Evolutionary conservation across 306 rosid genomes (phyloP).

Genomic region (Luffa aegyptiaca): DNA sequence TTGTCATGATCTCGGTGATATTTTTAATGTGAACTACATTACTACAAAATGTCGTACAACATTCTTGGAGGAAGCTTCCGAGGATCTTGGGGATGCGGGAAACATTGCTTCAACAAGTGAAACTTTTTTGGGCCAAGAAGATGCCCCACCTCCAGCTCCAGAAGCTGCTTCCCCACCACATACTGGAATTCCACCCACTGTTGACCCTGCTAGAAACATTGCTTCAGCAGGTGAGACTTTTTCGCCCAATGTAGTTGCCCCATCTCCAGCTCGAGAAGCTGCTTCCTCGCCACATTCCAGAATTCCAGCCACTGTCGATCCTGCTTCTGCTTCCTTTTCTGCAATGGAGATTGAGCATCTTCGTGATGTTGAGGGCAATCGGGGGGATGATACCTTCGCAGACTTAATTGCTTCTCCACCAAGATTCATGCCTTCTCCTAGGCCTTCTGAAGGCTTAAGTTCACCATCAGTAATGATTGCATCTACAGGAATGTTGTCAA

Average conservation of each 20-base stretch:
- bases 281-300: neutral
- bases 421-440: slow-evolving; percentile 17
- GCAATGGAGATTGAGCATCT: slow-evolving; percentile 24
- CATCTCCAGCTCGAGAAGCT: slow-evolving; percentile 18
- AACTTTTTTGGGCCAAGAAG: slow-evolving; percentile 15
- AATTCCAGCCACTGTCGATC: slow-evolving; percentile 18
- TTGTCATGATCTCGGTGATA: slow-evolving; percentile 37
- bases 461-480: slow-evolving; percentile 28
- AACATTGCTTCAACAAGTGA: slow-evolving; percentile 25
- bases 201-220: slow-evolving; percentile 8
- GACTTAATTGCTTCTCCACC: slow-evolving; percentile 13
- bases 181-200: neutral
- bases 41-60: slow-evolving; percentile 29
- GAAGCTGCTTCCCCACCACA: slow-evolving; percentile 6
- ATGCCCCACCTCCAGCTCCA: slow-evolving; percentile 11
- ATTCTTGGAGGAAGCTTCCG: slow-evolving; percentile 27
- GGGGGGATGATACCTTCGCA: slow-evolving; percentile 5
- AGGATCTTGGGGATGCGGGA: slow-evolving; percentile 12
- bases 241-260: slow-evolving; percentile 16
- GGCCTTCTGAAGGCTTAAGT: slow-evolving; percentile 10
- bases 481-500: slow-evolving; percentile 22
- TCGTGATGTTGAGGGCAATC: slow-evolving; percentile 18
- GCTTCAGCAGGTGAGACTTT: slow-evolving; percentile 18
- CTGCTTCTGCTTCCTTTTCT: slow-evolving; percentile 7
- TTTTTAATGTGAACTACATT: slow-evolving; percentile 31